These are phyloP conservation scores for Colletotrichum acutatum DNA, from an alignment of 2,329 filamentous ascomycete species.

Conservation along the genomic window DNA sequence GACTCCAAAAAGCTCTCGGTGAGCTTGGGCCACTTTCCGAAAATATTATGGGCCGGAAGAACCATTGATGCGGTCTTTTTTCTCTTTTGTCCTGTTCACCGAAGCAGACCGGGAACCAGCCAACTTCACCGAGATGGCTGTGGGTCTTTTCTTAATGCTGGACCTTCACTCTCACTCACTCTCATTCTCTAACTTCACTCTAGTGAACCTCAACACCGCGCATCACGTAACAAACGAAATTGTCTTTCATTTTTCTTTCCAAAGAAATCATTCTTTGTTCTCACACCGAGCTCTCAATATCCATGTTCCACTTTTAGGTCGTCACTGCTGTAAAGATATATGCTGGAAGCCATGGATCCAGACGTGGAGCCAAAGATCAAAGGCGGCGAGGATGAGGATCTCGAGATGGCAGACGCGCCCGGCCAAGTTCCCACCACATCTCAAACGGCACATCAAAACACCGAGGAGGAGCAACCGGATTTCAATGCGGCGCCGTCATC, in stretches of 20 bases:
- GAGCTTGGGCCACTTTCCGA: slow-evolving; percentile 6
- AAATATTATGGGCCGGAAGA: slow-evolving; percentile 9
- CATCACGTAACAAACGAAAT: background rate
- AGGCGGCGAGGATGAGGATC: slow-evolving; percentile 20
- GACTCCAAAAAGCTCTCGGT: slow-evolving; percentile 26
- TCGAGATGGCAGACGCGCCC: slow-evolving; percentile 28
- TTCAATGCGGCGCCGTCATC: background rate
- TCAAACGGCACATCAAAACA: background rate
- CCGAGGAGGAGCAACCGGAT: background rate
- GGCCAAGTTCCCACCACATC: background rate
- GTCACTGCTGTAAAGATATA: background rate
- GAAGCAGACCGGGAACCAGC: background rate
- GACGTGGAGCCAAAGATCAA: slow-evolving; percentile 24
- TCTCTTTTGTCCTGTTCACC: background rate
- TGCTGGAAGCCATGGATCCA: slow-evolving; percentile 13
- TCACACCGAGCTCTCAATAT: background rate
- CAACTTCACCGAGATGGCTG: slow-evolving; percentile 9
- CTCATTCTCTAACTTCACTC: background rate
- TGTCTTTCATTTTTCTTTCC: background rate
- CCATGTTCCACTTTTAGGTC: background rate
- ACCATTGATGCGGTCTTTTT: slow-evolving; percentile 14
- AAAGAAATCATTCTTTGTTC: background rate
- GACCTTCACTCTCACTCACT: background rate
- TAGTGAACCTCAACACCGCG: background rate
- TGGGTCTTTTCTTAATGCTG: slow-evolving; percentile 10